These are phyloP conservation scores for Xerocomus brunneocitrinus DNA, from an alignment of 768 basidiomycete species.

Conservation along the genomic window DNA sequence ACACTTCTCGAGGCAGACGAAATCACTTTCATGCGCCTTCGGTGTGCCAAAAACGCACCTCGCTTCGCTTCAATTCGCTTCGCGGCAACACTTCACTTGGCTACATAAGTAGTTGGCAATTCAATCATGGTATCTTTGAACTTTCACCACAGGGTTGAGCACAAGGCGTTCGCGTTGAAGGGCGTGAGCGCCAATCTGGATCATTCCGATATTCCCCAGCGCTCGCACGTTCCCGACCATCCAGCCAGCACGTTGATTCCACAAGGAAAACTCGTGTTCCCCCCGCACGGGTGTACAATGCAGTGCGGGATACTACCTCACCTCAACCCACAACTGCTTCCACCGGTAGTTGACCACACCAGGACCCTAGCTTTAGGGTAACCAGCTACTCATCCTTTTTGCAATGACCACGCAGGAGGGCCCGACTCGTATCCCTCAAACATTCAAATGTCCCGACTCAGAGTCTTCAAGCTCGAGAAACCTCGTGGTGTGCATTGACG, in stretches of 20 bases:
- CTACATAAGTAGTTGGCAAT: too few relatives aligned
- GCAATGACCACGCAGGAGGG: slow-evolving; percentile 6
- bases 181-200: neutral
- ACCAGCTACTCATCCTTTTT: neutral
- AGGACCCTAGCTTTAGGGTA: neutral
- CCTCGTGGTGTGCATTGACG: slow-evolving; percentile 36
- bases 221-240: neutral
- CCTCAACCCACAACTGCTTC: neutral
- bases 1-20: too few relatives aligned
- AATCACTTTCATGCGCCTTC: too few relatives aligned
- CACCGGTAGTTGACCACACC: neutral
- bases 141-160: too few relatives aligned
- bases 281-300: neutral
- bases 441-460: slow-evolving; percentile 1
- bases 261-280: slow-evolving; percentile 10
- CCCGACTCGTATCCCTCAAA: neutral
- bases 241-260: slow-evolving; percentile 9
- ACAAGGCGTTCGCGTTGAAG: too few relatives aligned
- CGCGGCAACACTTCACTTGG: too few relatives aligned
- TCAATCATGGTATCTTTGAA: too few relatives aligned
- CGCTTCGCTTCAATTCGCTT: too few relatives aligned
- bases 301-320: neutral
- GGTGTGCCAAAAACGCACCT: too few relatives aligned
- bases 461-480: slow-evolving; percentile 9
- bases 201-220: neutral